Evolutionary conservation across 352 stramenopile genomes (phyloP).

Genomic region (Labyrinthula sp.): DNA sequence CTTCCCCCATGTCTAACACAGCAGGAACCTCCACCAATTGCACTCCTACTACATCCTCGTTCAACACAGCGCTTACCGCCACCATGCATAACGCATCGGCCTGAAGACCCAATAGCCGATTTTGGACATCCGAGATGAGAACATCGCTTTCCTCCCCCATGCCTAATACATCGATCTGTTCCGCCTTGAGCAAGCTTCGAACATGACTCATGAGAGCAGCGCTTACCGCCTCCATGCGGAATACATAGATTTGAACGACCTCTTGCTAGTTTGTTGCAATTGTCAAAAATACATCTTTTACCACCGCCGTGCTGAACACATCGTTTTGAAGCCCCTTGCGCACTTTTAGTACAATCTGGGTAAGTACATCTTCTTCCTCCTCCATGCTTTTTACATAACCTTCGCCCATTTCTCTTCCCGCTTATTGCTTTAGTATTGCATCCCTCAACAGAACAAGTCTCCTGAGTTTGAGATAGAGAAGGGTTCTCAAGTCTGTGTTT

Average conservation of each 20-base stretch:
- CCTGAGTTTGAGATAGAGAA: too few relatives aligned
- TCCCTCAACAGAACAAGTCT: too few relatives aligned
- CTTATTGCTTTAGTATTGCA: too few relatives aligned
- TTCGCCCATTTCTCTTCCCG: too few relatives aligned
- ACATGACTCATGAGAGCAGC: conserved; percentile 47
- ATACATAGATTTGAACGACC: conserved; percentile 53
- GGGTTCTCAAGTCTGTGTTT: too few relatives aligned
- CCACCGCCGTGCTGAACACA: conserved; percentile 20
- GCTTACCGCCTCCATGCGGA: conserved; percentile 52
- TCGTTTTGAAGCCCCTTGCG: conserved; percentile 4
- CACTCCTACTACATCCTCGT: conserved; percentile 34
- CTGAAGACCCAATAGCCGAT: conserved; percentile 53
- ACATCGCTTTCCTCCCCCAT: conserved; percentile 50
- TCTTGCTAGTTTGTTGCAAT: conserved; percentile 15
- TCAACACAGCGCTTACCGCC: conserved; percentile 52
- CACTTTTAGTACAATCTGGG: conserved; percentile 43
- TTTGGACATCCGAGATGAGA: conserved; percentile 45
- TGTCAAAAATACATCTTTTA: conserved; percentile 10
- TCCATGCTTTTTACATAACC: conserved; percentile 54
- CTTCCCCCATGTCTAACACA: conserved; percentile 27
- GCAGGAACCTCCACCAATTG: conserved; percentile 9
- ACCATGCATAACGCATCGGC: conserved; percentile 63
- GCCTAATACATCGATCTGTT: conserved; percentile 50
- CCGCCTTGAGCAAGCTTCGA: conserved; percentile 57
- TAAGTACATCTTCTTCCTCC: conserved; percentile 44